Conservation (phyloP, 257 asterid species). For the Lantana camara region DNA sequence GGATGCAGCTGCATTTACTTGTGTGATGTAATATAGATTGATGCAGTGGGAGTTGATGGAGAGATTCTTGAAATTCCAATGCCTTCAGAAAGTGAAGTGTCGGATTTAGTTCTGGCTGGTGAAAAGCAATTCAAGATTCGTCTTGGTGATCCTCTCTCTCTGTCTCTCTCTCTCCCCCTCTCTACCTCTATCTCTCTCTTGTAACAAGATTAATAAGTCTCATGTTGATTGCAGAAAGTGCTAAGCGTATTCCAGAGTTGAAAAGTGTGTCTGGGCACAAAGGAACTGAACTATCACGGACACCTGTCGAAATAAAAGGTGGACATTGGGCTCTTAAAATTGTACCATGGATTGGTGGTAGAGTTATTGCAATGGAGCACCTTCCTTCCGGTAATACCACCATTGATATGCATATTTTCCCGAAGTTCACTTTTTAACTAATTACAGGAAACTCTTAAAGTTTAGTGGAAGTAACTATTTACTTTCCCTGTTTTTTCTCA, state of each 20-base stretch:
- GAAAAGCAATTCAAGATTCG: conserved; percentile 56
- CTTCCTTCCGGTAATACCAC: conserved; percentile 71
- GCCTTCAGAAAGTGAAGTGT: conserved; percentile 71
- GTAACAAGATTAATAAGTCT: conserved; percentile 19
- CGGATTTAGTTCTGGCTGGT: conserved; percentile 53
- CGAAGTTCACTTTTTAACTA: conserved; percentile 1
- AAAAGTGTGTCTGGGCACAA: conserved; percentile 63
- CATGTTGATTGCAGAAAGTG: conserved; percentile 57
- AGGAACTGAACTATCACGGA: conserved; percentile 70
- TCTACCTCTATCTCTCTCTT: no score
- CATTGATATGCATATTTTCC: background rate
- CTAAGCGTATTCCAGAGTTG: conserved; percentile 65
- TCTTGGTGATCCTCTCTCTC: conserved; percentile 53
- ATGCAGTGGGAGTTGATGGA: conserved; percentile 85
- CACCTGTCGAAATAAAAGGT: conserved; percentile 74
- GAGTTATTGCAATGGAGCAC: conserved; percentile 93
- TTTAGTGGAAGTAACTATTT: background rate
- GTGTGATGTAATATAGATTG: conserved; percentile 52
- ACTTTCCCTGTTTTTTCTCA: background rate
- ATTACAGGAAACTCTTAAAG: background rate
- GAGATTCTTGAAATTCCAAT: conserved; percentile 57
- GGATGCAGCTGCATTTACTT: conserved; percentile 20
- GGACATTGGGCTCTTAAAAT: conserved; percentile 89
- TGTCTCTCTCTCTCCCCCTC: background rate
- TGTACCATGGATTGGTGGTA: conserved; percentile 97